Percentiles rank a stretch among this genome's conserved stretches.
These are phyloP conservation scores for Agastache rugosa DNA, from an alignment of 257 asterid genomes.

Conservation along the genomic window DNA sequence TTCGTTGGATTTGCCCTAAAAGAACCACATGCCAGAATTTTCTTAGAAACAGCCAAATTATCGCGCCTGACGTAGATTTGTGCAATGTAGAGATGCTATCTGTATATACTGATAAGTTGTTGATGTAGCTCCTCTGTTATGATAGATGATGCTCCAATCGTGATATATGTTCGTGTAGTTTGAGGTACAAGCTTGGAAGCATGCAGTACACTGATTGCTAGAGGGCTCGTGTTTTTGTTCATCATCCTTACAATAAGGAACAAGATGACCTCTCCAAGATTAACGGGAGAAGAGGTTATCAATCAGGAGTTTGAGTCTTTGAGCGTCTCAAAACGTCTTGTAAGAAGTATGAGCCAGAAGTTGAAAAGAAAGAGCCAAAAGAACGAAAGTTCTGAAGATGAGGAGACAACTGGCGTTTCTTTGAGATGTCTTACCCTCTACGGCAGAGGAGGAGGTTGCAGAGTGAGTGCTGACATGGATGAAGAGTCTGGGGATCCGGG, in stretches of 20 bases:
- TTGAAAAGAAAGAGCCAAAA: slow-evolving; percentile 64
- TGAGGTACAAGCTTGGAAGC: slow-evolving; percentile 8
- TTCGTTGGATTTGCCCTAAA: background rate
- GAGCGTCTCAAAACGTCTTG: slow-evolving; percentile 72
- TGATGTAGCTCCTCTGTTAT: background rate
- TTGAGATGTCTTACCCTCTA: slow-evolving; percentile 78
- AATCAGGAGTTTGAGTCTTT: slow-evolving; percentile 60
- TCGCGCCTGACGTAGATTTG: background rate
- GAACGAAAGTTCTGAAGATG: slow-evolving; percentile 61
- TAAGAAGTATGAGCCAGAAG: slow-evolving; percentile 80
- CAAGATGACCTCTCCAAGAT: slow-evolving; percentile 53
- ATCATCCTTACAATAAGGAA: slow-evolving; percentile 34
- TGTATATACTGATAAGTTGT: slow-evolving; percentile 10
- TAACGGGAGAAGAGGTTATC: slow-evolving; percentile 50
- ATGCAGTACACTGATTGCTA: background rate
- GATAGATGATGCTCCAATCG: background rate
- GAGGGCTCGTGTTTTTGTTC: slow-evolving; percentile 32
- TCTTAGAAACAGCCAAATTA: background rate
- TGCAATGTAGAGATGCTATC: background rate
- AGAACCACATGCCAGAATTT: background rate
- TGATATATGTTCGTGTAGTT: slow-evolving; percentile 41
- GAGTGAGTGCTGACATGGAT: slow-evolving; percentile 83
- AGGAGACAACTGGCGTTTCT: slow-evolving; percentile 59
- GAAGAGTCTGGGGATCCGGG: slow-evolving; percentile 66
- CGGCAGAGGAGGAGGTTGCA: slow-evolving; percentile 93